Conservation (phyloP, 441 rosid species). For the Melastoma candidum region DNA sequence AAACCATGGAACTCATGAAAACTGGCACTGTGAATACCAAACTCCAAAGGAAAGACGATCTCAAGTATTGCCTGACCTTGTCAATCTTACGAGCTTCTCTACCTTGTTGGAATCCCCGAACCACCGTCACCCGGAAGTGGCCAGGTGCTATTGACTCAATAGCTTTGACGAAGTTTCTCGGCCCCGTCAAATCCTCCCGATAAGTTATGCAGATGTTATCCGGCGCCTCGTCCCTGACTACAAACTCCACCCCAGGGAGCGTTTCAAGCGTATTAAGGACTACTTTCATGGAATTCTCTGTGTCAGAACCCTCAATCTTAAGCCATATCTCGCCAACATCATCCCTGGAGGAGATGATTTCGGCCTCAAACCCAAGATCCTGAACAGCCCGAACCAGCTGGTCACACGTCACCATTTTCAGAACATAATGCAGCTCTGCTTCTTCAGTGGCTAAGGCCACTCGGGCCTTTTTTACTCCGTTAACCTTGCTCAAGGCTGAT, state of each 20-base stretch:
- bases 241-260: slow-evolving; percentile 68
- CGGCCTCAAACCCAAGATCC: slow-evolving; percentile 63
- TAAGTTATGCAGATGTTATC: slow-evolving; percentile 34
- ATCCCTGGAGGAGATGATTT: slow-evolving; percentile 59
- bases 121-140: slow-evolving; percentile 48
- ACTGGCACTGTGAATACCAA: slow-evolving; percentile 77
- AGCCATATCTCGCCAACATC: slow-evolving; percentile 63
- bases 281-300: slow-evolving; percentile 31
- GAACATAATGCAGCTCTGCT: slow-evolving; percentile 67
- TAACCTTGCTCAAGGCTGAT: slow-evolving; percentile 44
- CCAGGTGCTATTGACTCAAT: slow-evolving; percentile 65
- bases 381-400: slow-evolving; percentile 40
- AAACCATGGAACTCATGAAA: slow-evolving; percentile 70
- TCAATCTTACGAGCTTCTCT: slow-evolving; percentile 42
- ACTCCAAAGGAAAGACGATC: slow-evolving; percentile 63
- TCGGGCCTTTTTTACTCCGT: slow-evolving; percentile 62
- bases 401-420: slow-evolving; percentile 26
- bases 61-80: slow-evolving; percentile 49
- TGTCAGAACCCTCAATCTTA: slow-evolving; percentile 51
- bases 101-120: slow-evolving; percentile 30
- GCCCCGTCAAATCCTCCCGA: slow-evolving; percentile 68
- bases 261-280: slow-evolving; percentile 59
- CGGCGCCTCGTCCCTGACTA: slow-evolving; percentile 17
- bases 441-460: slow-evolving; percentile 90
- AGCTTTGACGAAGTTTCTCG: slow-evolving; percentile 56